A percentile compares a stretch with the other conserved stretches of the same genome.
Conservation (phyloP, 2,329 filamentous ascomycete species). For the Venturia carpophila region DNA sequence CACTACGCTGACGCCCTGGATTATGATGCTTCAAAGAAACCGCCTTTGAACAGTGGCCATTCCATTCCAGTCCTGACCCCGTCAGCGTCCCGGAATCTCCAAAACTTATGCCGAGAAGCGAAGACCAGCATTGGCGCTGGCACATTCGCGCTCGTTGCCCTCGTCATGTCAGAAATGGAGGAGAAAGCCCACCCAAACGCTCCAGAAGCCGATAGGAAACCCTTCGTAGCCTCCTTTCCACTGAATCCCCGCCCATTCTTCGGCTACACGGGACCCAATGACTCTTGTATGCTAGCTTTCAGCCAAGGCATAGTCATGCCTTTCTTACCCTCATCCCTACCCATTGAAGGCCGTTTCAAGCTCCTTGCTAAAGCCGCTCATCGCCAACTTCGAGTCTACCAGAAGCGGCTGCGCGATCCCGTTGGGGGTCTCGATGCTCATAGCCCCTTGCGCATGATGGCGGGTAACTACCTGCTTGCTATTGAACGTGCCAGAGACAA, state of each 20-base stretch:
- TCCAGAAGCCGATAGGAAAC: slow-evolving; percentile 25
- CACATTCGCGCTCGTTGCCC: slow-evolving; percentile 38
- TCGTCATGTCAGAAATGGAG: slow-evolving; percentile 41
- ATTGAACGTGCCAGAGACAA: slow-evolving; percentile 33
- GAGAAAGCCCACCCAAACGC: slow-evolving; percentile 28
- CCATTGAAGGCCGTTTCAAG: slow-evolving; percentile 32
- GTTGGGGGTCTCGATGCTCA: slow-evolving; percentile 28
- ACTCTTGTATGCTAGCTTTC: slow-evolving; percentile 42
- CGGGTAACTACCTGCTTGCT: slow-evolving; percentile 36
- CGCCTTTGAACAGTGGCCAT: slow-evolving; percentile 33
- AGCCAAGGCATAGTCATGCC: slow-evolving; percentile 40
- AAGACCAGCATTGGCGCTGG: slow-evolving; percentile 37
- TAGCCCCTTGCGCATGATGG: slow-evolving; percentile 35
- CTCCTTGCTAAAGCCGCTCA: slow-evolving; percentile 36
- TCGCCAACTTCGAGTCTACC: slow-evolving; percentile 36
- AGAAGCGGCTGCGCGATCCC: slow-evolving; percentile 32
- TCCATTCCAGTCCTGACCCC: slow-evolving; percentile 28
- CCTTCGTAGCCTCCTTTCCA: slow-evolving; percentile 40
- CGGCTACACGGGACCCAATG: slow-evolving; percentile 30
- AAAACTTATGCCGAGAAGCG: slow-evolving; percentile 33
- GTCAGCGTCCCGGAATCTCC: slow-evolving; percentile 29
- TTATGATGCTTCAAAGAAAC: slow-evolving; percentile 28
- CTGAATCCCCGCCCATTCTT: slow-evolving; percentile 41
- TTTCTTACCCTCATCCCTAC: slow-evolving; percentile 31
- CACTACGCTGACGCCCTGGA: slow-evolving; percentile 33